These are phyloP conservation scores for Exophiala oligosperma DNA, from an alignment of 2,329 filamentous ascomycete genomes.

Conservation along the genomic window DNA sequence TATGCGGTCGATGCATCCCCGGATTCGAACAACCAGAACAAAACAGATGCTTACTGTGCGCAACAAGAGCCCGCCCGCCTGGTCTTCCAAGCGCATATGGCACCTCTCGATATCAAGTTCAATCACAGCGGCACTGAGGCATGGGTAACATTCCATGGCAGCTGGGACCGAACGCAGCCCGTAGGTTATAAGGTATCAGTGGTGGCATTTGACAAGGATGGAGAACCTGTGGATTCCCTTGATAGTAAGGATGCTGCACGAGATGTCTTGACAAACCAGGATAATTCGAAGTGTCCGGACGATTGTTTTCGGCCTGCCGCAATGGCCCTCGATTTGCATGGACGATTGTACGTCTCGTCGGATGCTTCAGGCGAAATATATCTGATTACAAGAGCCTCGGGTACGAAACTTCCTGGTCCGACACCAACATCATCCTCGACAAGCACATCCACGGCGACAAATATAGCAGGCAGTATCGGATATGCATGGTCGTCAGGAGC, in stretches of 20 bases:
- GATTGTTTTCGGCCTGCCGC: conserved; percentile 37
- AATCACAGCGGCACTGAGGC: conserved; percentile 57
- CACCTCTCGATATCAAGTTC: conserved; percentile 72
- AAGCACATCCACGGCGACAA: neutral
- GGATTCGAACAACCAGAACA: conserved; percentile 47
- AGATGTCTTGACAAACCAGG: conserved; percentile 34
- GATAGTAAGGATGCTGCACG: conserved; percentile 34
- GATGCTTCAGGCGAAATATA: conserved; percentile 36
- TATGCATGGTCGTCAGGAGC: neutral
- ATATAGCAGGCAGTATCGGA: neutral
- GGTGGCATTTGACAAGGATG: conserved; percentile 46
- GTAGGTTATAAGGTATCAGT: conserved; percentile 53
- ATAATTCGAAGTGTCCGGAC: conserved; percentile 32
- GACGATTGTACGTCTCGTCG: conserved; percentile 36
- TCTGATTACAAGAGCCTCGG: conserved; percentile 21
- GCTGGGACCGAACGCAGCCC: conserved; percentile 58
- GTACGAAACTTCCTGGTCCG: conserved; percentile 1
- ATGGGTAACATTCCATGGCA: conserved; percentile 71
- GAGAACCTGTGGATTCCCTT: conserved; percentile 44
- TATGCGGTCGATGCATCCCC: conserved; percentile 46
- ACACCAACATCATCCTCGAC: conserved; percentile 11
- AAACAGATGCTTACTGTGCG: conserved; percentile 45
- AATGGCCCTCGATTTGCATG: conserved; percentile 35
- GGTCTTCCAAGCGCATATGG: conserved; percentile 66
- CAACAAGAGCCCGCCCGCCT: conserved; percentile 51